phyloP scores from a whole-genome alignment of 2,329 filamentous ascomycete species.

The Monosporascus cannonballus region DNA sequence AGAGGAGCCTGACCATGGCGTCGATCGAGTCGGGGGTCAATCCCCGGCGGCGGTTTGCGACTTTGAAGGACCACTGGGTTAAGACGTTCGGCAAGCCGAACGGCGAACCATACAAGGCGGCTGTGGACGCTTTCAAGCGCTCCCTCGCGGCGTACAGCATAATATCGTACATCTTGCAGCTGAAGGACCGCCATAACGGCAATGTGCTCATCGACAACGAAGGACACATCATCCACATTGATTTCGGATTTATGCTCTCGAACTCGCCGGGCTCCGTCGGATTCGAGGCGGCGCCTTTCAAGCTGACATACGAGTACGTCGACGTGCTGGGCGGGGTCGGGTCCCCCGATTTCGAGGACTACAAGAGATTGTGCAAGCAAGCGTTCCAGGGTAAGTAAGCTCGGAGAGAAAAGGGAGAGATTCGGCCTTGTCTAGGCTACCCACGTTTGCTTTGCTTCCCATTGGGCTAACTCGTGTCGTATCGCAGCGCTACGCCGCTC shows the following conservation, averaged over 20 bases:
- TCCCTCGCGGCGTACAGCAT: constrained; percentile 83
- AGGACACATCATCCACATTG: constrained; percentile 82
- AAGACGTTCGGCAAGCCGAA: constrained; percentile 71
- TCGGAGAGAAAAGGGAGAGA: neutral
- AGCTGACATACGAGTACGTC: constrained; percentile 79
- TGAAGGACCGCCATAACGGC: constrained; percentile 82
- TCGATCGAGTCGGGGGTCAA: constrained; percentile 68
- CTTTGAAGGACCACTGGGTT: constrained; percentile 73
- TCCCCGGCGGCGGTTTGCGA: constrained; percentile 69
- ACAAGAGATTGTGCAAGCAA: constrained; percentile 74
- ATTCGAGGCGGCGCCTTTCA: constrained; percentile 83
- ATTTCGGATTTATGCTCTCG: constrained; percentile 86
- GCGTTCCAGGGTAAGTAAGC: constrained; percentile 64
- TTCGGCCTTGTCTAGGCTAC: neutral
- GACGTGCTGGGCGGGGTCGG: constrained; percentile 72
- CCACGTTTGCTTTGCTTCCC: neutral
- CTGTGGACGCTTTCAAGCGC: constrained; percentile 72
- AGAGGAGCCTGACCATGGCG: constrained; percentile 72
- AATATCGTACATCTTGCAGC: constrained; percentile 75
- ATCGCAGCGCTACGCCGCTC: constrained; percentile 62
- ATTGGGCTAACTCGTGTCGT: constrained; percentile 1
- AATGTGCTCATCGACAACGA: constrained; percentile 82
- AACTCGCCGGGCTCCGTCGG: constrained; percentile 80
- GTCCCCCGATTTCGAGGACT: constrained; percentile 65
- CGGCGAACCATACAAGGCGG: constrained; percentile 62